Evolutionary conservation across 352 stramenopile species (phyloP).

Genomic region (Globisporangium abappressorium): DNA sequence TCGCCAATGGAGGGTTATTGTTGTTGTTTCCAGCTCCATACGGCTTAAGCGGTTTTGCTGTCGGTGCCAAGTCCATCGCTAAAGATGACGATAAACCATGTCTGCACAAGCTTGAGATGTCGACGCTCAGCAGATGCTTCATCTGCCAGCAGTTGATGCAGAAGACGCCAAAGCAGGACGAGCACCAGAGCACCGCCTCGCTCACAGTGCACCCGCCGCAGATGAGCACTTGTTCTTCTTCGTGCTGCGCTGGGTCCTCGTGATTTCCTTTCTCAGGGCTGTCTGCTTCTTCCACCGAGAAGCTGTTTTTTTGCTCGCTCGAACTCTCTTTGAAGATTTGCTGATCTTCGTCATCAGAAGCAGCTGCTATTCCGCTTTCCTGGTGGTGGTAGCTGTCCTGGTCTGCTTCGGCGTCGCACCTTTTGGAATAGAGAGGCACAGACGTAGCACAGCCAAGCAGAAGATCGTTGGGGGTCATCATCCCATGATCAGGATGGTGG

Average conservation of each 20-base stretch:
- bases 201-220: slow-evolving; percentile 36
- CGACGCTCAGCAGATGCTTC: slow-evolving; percentile 43
- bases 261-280: not conserved
- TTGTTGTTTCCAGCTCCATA: slow-evolving; percentile 10
- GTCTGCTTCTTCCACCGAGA: not conserved
- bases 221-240: slow-evolving; percentile 34
- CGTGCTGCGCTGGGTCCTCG: not conserved
- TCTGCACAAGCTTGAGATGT: slow-evolving; percentile 23
- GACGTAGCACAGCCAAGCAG: too few species aligned
- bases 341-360: not conserved
- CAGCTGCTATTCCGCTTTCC: not conserved
- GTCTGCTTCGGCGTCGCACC: not conserved
- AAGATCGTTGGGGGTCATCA: too few species aligned
- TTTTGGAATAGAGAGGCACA: not conserved
- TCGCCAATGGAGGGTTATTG: slow-evolving; percentile 28
- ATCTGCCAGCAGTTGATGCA: slow-evolving; percentile 51
- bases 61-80: slow-evolving; percentile 24
- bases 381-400: slow-evolving; percentile 4
- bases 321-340: too few species aligned
- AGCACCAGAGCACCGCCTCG: slow-evolving; percentile 54
- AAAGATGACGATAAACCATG: not conserved
- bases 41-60: slow-evolving; percentile 25
- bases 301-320: too few species aligned
- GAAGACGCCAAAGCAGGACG: slow-evolving; percentile 57
- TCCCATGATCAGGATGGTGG: too few species aligned